These are phyloP conservation scores for Syncephalastrum contaminatum DNA, from an alignment of 371 early-diverging fungal species.

Conservation along the genomic window DNA sequence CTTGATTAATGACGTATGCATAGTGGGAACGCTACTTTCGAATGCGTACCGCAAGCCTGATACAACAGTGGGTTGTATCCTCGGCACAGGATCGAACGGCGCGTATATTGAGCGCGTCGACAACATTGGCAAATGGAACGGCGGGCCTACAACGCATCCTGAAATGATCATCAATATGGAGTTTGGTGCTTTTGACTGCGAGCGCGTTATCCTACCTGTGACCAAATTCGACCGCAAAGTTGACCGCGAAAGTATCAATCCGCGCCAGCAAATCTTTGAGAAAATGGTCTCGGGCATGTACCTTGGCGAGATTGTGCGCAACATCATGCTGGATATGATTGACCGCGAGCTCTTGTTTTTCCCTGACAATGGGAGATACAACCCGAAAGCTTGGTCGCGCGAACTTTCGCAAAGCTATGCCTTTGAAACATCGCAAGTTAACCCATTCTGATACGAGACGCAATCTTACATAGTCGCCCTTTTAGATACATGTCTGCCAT, in stretches of 20 bases:
- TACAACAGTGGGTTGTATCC: conserved; percentile 86
- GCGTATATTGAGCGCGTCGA: conserved; percentile 86
- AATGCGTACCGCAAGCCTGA: conserved; percentile 82
- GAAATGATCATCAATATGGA: conserved; percentile 95
- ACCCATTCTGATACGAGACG: too few relatives aligned
- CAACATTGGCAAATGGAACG: conserved; percentile 74
- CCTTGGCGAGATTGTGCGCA: conserved; percentile 89
- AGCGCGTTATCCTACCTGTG: conserved; percentile 72
- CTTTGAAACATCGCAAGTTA: conserved; percentile 75
- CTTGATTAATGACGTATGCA: too few relatives aligned
- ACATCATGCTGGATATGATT: conserved; percentile 77
- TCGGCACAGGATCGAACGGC: conserved; percentile 97
- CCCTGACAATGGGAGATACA: conserved; percentile 7
- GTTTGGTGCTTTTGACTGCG: conserved; percentile 89
- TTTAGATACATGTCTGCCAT: conserved; percentile 80
- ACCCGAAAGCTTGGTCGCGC: conserved; percentile 59
- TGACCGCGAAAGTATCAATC: conserved; percentile 82
- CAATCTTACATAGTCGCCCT: too few relatives aligned
- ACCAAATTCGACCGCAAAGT: conserved; percentile 84
- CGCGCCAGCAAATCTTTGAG: conserved; percentile 82
- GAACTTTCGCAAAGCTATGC: conserved; percentile 71
- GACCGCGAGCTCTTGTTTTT: conserved; percentile 78
- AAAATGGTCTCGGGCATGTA: conserved; percentile 97
- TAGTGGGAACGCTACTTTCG: conserved; percentile 86
- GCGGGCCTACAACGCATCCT: conserved; percentile 29